These are phyloP conservation scores for Polyporus arcularius DNA, from an alignment of 768 basidiomycete species.

Conservation along the genomic window DNA sequence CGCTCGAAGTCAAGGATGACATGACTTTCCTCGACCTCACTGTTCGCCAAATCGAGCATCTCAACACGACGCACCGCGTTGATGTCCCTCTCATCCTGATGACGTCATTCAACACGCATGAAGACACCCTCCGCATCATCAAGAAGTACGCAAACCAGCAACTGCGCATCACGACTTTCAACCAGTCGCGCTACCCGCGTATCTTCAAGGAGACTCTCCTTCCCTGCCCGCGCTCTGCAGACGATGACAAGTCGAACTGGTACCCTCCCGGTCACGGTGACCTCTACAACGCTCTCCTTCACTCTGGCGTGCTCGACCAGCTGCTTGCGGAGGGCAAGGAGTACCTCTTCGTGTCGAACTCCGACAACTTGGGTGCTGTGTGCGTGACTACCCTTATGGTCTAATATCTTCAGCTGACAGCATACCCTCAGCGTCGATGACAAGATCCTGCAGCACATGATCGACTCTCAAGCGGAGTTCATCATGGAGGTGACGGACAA, in stretches of 20 bases:
- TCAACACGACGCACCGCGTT: constrained; percentile 80
- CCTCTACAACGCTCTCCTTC: constrained; percentile 88
- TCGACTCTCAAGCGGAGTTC: constrained; percentile 79
- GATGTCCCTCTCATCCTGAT: constrained; percentile 97
- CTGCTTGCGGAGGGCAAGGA: constrained; percentile 91
- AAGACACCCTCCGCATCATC: constrained; percentile 94
- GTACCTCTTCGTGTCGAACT: constrained; percentile 97
- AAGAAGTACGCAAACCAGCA: constrained; percentile 97
- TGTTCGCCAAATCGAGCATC: constrained; percentile 94
- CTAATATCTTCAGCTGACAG: constrained; percentile 86
- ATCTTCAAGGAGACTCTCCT: constrained; percentile 88
- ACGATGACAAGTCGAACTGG: constrained; percentile 89
- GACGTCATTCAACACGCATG: constrained; percentile 99
- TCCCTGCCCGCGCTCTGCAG: constrained; percentile 75
- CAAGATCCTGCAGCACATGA: constrained; percentile 85
- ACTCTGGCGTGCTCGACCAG: constrained; percentile 90
- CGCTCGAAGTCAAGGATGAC: constrained; percentile 95
- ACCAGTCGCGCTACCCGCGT: constrained; percentile 93
- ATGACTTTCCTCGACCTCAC: constrained; percentile 97
- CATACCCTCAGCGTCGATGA: constrained; percentile 59
- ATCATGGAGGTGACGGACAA: constrained; percentile 97
- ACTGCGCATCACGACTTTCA: constrained; percentile 89
- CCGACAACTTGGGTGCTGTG: constrained; percentile 92
- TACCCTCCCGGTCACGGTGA: constrained; percentile 98
- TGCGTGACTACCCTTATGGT: constrained; percentile 83